A percentile compares a stretch with the other conserved stretches of the same genome.
These are phyloP conservation scores for Mycena citricolor DNA, from an alignment of 1,284 basidiomycete species.

Conservation along the genomic window DNA sequence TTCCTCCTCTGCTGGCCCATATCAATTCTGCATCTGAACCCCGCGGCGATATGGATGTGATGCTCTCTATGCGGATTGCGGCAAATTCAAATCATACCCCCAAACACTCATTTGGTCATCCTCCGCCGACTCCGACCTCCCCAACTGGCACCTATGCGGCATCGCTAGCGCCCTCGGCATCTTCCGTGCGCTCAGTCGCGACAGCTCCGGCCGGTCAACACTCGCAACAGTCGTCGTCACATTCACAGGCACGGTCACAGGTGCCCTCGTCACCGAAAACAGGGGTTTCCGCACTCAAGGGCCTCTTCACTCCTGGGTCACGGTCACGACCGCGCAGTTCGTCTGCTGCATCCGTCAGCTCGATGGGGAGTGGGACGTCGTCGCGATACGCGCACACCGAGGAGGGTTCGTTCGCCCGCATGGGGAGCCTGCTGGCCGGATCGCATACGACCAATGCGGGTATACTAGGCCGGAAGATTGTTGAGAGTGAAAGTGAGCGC, in stretches of 20 bases:
- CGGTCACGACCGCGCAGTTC: constrained; percentile 16
- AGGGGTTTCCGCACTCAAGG: constrained; percentile 20
- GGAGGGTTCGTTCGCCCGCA: constrained; percentile 14
- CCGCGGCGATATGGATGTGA: constrained; percentile 75
- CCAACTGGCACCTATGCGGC: constrained; percentile 14
- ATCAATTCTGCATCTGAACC: constrained; percentile 49
- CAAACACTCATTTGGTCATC: constrained; percentile 3
- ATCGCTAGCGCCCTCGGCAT: constrained; percentile 14
- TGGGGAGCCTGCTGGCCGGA: constrained; percentile 16
- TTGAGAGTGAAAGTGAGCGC: too few species aligned
- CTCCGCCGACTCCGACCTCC: constrained; percentile 10
- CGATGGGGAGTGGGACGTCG: background rate
- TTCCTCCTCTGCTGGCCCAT: constrained; percentile 38
- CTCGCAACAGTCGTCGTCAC: background rate
- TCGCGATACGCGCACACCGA: background rate
- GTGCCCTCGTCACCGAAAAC: background rate
- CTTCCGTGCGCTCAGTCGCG: constrained; percentile 16
- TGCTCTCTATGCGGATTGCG: constrained; percentile 74
- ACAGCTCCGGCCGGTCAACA: background rate
- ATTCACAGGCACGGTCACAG: background rate
- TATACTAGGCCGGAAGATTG: too few species aligned
- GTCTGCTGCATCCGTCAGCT: constrained; percentile 8
- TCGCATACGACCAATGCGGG: background rate
- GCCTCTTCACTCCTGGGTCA: constrained; percentile 15
- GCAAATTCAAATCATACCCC: constrained; percentile 30